These are phyloP conservation scores for Fraxinus sp. DNA, from an alignment of 305 asterid species.

Conservation along the genomic window DNA sequence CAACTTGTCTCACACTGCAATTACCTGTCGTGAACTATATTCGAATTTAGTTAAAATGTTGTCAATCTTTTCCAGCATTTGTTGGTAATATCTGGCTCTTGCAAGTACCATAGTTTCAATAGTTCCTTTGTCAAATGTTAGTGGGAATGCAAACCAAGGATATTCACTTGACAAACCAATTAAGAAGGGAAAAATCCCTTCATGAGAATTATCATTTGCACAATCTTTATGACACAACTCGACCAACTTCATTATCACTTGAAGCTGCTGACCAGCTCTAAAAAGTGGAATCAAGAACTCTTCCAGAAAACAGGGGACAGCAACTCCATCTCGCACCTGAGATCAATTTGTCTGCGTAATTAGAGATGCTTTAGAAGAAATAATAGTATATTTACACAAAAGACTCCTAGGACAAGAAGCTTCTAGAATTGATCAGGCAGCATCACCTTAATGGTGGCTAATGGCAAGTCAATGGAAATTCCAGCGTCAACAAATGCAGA, in stretches of 20 bases:
- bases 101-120: constrained; percentile 54
- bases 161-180: constrained; percentile 52
- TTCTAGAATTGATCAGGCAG: constrained; percentile 26
- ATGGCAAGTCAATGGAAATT: constrained; percentile 46
- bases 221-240: constrained; percentile 62
- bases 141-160: constrained; percentile 56
- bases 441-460: constrained; percentile 71
- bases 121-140: constrained; percentile 69
- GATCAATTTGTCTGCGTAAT: constrained; percentile 25
- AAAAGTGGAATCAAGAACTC: constrained; percentile 74
- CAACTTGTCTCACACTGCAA: constrained; percentile 7
- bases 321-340: constrained; percentile 82
- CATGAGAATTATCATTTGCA: constrained; percentile 43
- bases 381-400: constrained; percentile 21
- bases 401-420: constrained; percentile 21
- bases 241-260: constrained; percentile 78
- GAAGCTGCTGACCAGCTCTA: constrained; percentile 99
- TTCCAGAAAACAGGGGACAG: constrained; percentile 81
- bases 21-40: constrained; percentile 68
- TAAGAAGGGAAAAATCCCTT: constrained; percentile 67
- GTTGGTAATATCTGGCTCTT: constrained; percentile 65
- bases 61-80: constrained; percentile 72
- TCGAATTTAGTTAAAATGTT: constrained; percentile 52
- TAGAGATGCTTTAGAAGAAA: constrained; percentile 29
- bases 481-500: constrained; percentile 38